Base-by-base conservation (phyloP, 2,329 filamentous ascomycete species). In the Cladosporium sp. region DNA sequence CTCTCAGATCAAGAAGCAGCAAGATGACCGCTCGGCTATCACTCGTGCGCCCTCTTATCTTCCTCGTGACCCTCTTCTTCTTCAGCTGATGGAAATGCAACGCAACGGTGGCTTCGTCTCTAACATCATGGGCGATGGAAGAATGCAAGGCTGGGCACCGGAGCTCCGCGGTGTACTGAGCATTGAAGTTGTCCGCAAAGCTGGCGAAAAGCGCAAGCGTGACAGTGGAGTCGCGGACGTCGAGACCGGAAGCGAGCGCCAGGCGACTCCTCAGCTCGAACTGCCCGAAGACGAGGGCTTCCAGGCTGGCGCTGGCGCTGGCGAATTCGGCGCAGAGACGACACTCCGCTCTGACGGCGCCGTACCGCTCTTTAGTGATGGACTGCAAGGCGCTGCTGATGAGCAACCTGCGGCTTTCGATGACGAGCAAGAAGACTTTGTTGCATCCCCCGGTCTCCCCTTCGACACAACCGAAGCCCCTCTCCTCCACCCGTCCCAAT, bases 111-210 rank as follows among this genome's bases (percentile, higher is more conserved):
- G 84, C 37, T 97, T 98, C 63, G 88, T 96, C 14, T 87, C 86
- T 3, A 91, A 83, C 62, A 85, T 95, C 58, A 84, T 96, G 72
- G 85, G 87, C 49, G 89, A 91, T 56, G 87, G 85, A 35, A 83
- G 87, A 58, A 63, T 68, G 61, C 79, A 82, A 59, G 82, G 82
- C 40, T 96, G 90, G 91, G 92, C 92, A 3, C 92, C 92, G 1
- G 93, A 98, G 71, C 79, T 98, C 16, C 85, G 89, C 55, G 89
- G 87, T n/a, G 83, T 98, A 63, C 76, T 97, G n/a, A 95, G 90
- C 1, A 76, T 96, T 40, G 89, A 95, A 59, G 80, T 88, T 11
- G 80, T 95, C 13, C 84, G 85, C 56, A 83, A 83, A 53, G 80
- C 85, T 40, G 86, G 84, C 54, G 89, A 95, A 56, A 79, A 92